These are phyloP conservation scores for Schizosaccharomyces pombe DNA, from an alignment of 805 yeast species.

Conservation along the genomic window ASM294v3 CU329670.1:751501-752000, in stretches of 20 bases:
- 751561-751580: too few species aligned
- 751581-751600: too few species aligned
- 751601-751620: too few species aligned
- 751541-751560: conserved; percentile 38
- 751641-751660: too few species aligned
- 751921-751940: conserved; percentile 23
- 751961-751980: conserved; percentile 22
- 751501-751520: conserved; percentile 35
- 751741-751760: conserved; percentile 46
- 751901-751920: conserved; percentile 24
- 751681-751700: neutral
- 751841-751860: neutral
- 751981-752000: conserved; percentile 12
- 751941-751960: conserved; percentile 25
- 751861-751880: conserved; percentile 18
- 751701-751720: conserved; percentile 8
- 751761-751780: conserved; percentile 43
- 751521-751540: conserved; percentile 36
- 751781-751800: conserved; percentile 16
- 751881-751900: conserved; percentile 28
- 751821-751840: neutral
- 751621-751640: neutral
- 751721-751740: conserved; percentile 36
- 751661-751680: neutral
- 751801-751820: conserved; percentile 1